Evolutionary conservation across 2,329 filamentous ascomycete genomes (phyloP).

Genomic region (Alternaria angustiovoidea): DNA sequence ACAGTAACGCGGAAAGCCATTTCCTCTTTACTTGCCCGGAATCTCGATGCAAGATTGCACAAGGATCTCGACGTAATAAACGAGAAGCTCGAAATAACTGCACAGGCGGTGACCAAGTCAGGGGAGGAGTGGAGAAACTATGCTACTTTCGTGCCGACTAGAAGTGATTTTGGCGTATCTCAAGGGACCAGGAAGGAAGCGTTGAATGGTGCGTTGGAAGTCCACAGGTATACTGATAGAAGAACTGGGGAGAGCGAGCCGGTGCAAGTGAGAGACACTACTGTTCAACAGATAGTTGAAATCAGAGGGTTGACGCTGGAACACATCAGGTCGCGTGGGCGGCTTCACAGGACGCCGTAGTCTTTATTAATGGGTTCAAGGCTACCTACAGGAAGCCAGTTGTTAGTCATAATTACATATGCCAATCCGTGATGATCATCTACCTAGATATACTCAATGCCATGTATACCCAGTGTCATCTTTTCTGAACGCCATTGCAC

Average conservation of each 20-base stretch:
- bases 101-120: background rate
- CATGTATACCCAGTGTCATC: background rate
- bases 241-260: background rate
- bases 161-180: background rate
- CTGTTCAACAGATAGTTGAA: background rate
- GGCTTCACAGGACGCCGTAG: background rate
- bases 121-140: background rate
- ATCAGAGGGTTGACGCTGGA: background rate
- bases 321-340: background rate
- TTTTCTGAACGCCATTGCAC: background rate
- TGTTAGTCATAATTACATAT: background rate
- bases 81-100: background rate
- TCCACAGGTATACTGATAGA: background rate
- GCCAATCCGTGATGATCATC: background rate
- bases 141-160: background rate
- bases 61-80: background rate
- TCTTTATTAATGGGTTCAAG: background rate
- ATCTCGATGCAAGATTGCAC: background rate
- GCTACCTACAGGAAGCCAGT: background rate
- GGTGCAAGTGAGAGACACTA: background rate
- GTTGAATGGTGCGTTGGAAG: background rate
- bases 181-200: background rate
- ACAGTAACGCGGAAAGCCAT: background rate
- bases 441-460: background rate
- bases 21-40: background rate